A percentile compares a stretch with the other conserved stretches of the same genome.
Conservation (phyloP, 2,329 filamentous ascomycete genomes). For the Madurella fahalii region DNA sequence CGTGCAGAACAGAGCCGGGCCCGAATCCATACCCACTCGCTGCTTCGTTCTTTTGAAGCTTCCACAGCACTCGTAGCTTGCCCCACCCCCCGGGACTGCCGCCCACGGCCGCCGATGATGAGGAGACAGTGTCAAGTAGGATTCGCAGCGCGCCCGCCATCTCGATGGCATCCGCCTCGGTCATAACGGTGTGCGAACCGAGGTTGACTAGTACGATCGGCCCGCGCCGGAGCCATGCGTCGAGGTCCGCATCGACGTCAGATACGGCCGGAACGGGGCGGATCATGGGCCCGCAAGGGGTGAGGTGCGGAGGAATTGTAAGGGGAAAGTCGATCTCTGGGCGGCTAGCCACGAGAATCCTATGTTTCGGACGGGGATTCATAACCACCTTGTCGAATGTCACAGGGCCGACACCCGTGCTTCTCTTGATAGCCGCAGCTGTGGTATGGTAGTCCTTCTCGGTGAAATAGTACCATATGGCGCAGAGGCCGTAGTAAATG, state of each 20-base stretch:
- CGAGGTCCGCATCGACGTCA: slow-evolving; percentile 38
- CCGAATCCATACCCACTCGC: background rate
- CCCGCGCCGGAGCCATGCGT: slow-evolving; percentile 38
- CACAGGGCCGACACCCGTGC: slow-evolving; percentile 13
- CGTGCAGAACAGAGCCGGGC: slow-evolving; percentile 14
- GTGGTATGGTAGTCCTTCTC: too few species aligned
- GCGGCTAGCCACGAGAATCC: slow-evolving; percentile 28
- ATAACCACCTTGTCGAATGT: slow-evolving; percentile 4
- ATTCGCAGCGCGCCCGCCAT: slow-evolving; percentile 37
- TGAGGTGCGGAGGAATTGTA: slow-evolving; percentile 31
- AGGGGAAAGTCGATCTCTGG: slow-evolving; percentile 40
- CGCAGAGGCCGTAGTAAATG: too few species aligned
- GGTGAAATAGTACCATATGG: too few species aligned
- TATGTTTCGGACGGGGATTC: slow-evolving; percentile 13
- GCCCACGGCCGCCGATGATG: too few species aligned
- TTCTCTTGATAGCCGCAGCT: slow-evolving; percentile 10
- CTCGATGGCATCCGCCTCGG: slow-evolving; percentile 34
- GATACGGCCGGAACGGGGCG: slow-evolving; percentile 31
- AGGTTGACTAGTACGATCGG: slow-evolving; percentile 48
- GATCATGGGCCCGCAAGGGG: slow-evolving; percentile 45
- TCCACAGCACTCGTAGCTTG: slow-evolving; percentile 38
- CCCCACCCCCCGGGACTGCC: slow-evolving; percentile 16
- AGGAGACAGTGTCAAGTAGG: too few species aligned
- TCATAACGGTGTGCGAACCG: slow-evolving; percentile 37
- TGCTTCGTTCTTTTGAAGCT: slow-evolving; percentile 31